Evolutionary conservation across 2,329 filamentous ascomycete genomes (phyloP), one percentile per base, ranked within the genome.

Genomic region (Aspergillus hortae): DNA sequence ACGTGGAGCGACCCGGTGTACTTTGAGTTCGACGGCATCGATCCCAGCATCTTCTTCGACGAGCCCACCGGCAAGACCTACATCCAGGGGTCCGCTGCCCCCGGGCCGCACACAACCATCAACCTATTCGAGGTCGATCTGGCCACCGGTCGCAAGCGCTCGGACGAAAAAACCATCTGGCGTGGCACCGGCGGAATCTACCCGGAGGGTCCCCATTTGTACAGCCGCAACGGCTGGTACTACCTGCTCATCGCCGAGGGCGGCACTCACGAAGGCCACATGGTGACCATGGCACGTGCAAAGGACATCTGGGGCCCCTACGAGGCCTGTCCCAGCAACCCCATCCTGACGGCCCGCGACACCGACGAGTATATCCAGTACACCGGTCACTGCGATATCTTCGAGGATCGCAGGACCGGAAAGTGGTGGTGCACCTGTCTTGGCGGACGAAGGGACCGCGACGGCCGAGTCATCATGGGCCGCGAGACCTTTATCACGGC

Each of bases 181-280:
- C 27, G 27, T 2, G 52, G 52, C 2, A 45, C 27, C 6, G 41
- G 32, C 1, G 35, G 27, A 2, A 41, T 48, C 6, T 54, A 77
- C 23, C 52, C 80, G 0, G 80, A 81, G 55, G 80, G 79, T 0
- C 79, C 80, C 0, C 79, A 81, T 45, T 67, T 82, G 27, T 80
- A 78, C 56, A 69, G 65, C 41, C 75, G 74, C 47, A 75, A 79
- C 42, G 74, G 69, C 0, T 80, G 67, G 58, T 80, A 80, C 54
- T 81, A 80, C 51, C 63, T 80, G 3, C 56, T 80, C 10, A 71
- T 73, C 2, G 75, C 77, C 0, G 78, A 81, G 64, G 77, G 77
- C 0, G 40, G 40, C 15, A 42, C 40, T 4, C 74, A 74, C 1
- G 57, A 74, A 1, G 65, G 72, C 6, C 79, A 81, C 56, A 77